Conservation (phyloP, 768 basidiomycete species). For the Macrocybe gigantea region DNA sequence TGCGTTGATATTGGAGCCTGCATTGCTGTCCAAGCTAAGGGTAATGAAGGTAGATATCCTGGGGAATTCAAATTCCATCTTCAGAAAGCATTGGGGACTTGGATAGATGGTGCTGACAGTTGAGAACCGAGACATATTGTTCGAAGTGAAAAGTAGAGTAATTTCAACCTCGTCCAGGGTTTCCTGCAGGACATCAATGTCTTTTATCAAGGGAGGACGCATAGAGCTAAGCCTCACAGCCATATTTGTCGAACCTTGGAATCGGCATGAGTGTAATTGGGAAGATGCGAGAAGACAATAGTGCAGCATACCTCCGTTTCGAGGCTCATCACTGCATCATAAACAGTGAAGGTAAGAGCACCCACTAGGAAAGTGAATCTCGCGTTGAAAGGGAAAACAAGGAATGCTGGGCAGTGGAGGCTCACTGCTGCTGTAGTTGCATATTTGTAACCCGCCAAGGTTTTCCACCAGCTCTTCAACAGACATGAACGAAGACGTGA, state of each 20-base stretch:
- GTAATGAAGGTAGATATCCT: constrained; percentile 12
- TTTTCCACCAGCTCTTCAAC: constrained; percentile 4
- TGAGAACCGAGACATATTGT: constrained; percentile 10
- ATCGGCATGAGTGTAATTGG: background rate
- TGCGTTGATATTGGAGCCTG: background rate
- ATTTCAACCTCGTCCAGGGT: constrained; percentile 15
- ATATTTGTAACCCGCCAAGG: constrained; percentile 13
- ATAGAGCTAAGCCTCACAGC: constrained; percentile 8
- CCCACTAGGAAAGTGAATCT: constrained; percentile 9
- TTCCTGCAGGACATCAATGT: constrained; percentile 5
- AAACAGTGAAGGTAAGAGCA: constrained; percentile 16
- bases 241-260: constrained; percentile 13
- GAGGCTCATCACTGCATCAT: constrained; percentile 11
- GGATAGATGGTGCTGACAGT: constrained; percentile 6
- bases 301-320: constrained; percentile 12
- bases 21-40: constrained; percentile 6
- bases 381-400: background rate
- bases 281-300: background rate
- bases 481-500: background rate
- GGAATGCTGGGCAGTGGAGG: background rate
- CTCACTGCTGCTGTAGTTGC: constrained; percentile 20
- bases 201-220: background rate
- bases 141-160: constrained; percentile 15
- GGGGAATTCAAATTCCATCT: background rate
- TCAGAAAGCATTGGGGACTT: background rate